Base-by-base conservation (phyloP, 495 filamentous ascomycete species). In the Ramalina peruviana region DNA sequence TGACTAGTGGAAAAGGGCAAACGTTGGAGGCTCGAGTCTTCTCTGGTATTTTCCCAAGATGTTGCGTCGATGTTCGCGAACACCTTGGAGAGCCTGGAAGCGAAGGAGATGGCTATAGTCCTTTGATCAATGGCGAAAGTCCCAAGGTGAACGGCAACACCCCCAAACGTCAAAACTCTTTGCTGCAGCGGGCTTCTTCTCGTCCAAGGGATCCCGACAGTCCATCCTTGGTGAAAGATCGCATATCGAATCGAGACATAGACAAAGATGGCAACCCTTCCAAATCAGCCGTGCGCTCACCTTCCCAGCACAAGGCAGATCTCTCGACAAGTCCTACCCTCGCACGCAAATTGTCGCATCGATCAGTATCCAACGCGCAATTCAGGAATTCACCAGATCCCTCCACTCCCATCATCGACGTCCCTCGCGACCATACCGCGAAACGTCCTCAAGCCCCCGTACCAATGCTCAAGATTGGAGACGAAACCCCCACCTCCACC, bases 401-500 rank as follows among this genome's bases (percentile, higher is more conserved):
- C 3, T 45, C 41, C 27, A 48, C 33, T 37, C 36, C 60, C 10
- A 49, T 59, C 10, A 53, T 60, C 17, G 58, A 56, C 4, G 54
- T 52, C 45, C 68, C 70, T 7, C 69, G 75, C 40, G 75, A 81
- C 51, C 76, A 72, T 3, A 73, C 79, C 60, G 74, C 72, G 25
- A 82, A 83, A 13, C 85, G 85, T 58, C 93, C 88, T 23, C 76
- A 86, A 2, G 93, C 93, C 9, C 92, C 92, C 0, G 93, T 98
- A 3, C 92, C 92, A 7, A 90, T 95, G 85, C 73, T 98, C 36
- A 94, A 95, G 62, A 86, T 97, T 59, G 93, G 93, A 21, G 92
- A 98, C 55, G 92, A 98, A 69, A 94, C 88, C 1, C 83, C 88
- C 3, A 90, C 85, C 2, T 94, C 87, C 3, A 73, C 78, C 12